phyloP scores from a whole-genome alignment of 768 basidiomycete species.

The Guyanaporus albipodus region DNA sequence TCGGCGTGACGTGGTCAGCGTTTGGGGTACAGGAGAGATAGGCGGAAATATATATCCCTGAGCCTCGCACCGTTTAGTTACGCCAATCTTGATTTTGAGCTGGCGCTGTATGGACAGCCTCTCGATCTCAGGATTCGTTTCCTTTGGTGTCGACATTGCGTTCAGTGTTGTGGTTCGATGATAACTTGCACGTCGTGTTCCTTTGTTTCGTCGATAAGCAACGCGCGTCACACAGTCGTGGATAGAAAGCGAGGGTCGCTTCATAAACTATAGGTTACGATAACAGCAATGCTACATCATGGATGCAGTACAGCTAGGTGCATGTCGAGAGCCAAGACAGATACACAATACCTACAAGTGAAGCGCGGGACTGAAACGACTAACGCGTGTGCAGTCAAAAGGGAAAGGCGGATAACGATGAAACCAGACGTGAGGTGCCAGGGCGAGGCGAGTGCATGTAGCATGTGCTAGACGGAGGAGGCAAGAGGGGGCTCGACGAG shows the following conservation, averaged over 20 bases:
- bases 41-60: conserved; percentile 13
- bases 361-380: conserved; percentile 23
- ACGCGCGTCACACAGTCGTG: neutral
- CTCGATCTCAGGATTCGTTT: conserved; percentile 20
- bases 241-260: conserved; percentile 19
- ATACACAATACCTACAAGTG: conserved; percentile 33
- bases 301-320: conserved; percentile 29
- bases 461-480: conserved; percentile 10
- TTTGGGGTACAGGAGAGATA: conserved; percentile 6
- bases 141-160: conserved; percentile 15
- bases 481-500: conserved; percentile 15
- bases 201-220: conserved; percentile 8
- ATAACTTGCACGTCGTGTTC: too few species aligned
- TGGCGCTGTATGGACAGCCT: conserved; percentile 49
- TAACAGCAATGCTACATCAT: conserved; percentile 30
- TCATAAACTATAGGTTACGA: conserved; percentile 25
- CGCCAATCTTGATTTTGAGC: conserved; percentile 73
- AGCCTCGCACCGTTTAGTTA: conserved; percentile 53
- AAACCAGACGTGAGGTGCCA: conserved; percentile 20
- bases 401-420: conserved; percentile 21
- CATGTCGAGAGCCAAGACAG: conserved; percentile 26
- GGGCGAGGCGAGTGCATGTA: conserved; percentile 13
- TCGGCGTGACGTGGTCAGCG: conserved; percentile 11
- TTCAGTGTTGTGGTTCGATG: conserved; percentile 9
- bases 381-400: conserved; percentile 20